Evolutionary conservation across 345 rosid genomes (phyloP).

Genomic region (Cardamine resedifolia): DNA sequence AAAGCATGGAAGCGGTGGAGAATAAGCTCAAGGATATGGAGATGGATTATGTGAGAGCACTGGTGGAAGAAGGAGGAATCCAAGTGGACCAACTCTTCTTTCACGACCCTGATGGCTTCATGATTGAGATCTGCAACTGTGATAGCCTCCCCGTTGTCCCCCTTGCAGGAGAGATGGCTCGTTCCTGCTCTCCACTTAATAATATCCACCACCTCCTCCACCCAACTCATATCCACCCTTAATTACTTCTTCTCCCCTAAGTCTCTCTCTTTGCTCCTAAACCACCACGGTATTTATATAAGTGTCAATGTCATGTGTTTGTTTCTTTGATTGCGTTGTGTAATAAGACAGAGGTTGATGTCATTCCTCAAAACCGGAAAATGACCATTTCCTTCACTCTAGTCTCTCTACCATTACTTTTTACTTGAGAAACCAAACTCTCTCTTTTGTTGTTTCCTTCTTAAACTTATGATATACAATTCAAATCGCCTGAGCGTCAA

Average conservation of each 20-base stretch:
- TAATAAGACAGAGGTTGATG: slow-evolving; percentile 22
- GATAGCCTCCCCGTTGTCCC: slow-evolving; percentile 80
- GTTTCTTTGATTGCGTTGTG: slow-evolving; percentile 6
- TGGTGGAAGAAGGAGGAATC: slow-evolving; percentile 83
- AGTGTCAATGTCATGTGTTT: neutral
- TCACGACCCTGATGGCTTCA: slow-evolving; percentile 92
- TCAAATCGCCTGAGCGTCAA: neutral
- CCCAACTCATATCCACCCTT: slow-evolving; percentile 36
- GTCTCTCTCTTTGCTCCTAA: too few species aligned
- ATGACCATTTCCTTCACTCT: slow-evolving; percentile 20
- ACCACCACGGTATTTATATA: neutral
- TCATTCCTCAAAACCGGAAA: slow-evolving; percentile 13
- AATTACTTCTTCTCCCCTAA: too few species aligned
- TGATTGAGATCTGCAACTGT: slow-evolving; percentile 93
- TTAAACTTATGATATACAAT: slow-evolving; percentile 4
- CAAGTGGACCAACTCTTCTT: slow-evolving; percentile 82
- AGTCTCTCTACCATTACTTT: neutral
- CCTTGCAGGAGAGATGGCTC: slow-evolving; percentile 49
- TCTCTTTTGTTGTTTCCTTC: slow-evolving; percentile 10
- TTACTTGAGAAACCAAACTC: slow-evolving; percentile 13
- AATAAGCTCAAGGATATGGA: slow-evolving; percentile 66
- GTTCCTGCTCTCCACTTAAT: slow-evolving; percentile 55
- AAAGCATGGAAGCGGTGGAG: slow-evolving; percentile 81
- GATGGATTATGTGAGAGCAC: slow-evolving; percentile 52
- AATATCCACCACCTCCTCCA: slow-evolving; percentile 38